phyloP scores from a whole-genome alignment of 768 basidiomycete species.

The Termitomyces sp. region DNA sequence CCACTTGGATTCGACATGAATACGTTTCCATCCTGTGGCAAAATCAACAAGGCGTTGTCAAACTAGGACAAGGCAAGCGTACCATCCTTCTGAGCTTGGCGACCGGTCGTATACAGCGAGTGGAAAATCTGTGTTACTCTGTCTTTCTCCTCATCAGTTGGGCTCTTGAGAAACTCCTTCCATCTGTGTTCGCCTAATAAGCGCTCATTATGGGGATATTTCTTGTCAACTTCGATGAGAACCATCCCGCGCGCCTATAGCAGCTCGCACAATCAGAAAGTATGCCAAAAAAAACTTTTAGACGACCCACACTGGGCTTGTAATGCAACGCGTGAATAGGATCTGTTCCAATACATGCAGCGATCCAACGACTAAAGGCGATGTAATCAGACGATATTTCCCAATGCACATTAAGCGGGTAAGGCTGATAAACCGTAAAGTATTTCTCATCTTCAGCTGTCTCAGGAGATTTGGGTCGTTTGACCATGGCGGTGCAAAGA shows the following conservation, averaged over 20 bases:
- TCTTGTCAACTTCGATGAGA: slow-evolving; percentile 41
- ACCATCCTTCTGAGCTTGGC: slow-evolving; percentile 48
- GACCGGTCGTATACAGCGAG: slow-evolving; percentile 33
- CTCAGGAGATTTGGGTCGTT: slow-evolving; percentile 33
- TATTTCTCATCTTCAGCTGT: slow-evolving; percentile 41
- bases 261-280: slow-evolving; percentile 1
- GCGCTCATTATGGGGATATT: slow-evolving; percentile 25
- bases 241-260: slow-evolving; percentile 40
- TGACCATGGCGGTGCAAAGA: slow-evolving; percentile 26
- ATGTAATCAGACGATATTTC: slow-evolving; percentile 33
- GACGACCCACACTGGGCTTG: slow-evolving; percentile 37
- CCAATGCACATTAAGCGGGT: slow-evolving; percentile 45
- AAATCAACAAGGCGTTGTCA: neutral
- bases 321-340: slow-evolving; percentile 39
- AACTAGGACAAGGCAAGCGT: slow-evolving; percentile 8
- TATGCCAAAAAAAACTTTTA: neutral
- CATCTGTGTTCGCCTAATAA: slow-evolving; percentile 50
- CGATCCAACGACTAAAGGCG: slow-evolving; percentile 43
- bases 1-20: slow-evolving; percentile 36
- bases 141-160: slow-evolving; percentile 30
- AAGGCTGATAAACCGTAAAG: slow-evolving; percentile 43
- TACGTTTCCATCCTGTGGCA: slow-evolving; percentile 43
- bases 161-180: slow-evolving; percentile 38
- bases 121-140: slow-evolving; percentile 38
- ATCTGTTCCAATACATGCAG: slow-evolving; percentile 32